Conservation (phyloP, 306 rosid species). For the Acacia crassicarpa region DNA sequence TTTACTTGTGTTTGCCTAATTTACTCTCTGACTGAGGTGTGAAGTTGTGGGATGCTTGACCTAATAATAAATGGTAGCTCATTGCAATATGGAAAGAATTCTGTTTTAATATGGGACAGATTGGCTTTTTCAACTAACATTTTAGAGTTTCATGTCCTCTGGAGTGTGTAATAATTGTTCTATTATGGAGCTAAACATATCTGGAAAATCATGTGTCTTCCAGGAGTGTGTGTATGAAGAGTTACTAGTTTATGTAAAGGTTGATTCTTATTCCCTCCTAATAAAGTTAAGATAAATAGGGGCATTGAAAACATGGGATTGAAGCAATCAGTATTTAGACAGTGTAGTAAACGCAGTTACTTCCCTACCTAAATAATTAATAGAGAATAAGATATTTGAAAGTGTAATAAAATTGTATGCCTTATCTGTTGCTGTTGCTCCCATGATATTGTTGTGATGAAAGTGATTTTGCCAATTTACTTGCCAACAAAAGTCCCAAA, state of each 20-base stretch:
- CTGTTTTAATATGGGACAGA: neutral
- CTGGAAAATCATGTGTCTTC: slow-evolving; percentile 1
- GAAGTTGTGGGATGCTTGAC: slow-evolving; percentile 6
- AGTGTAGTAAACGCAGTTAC: neutral
- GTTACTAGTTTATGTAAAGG: neutral
- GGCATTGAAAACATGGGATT: slow-evolving; percentile 1
- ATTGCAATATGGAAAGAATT: neutral
- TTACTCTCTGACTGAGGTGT: slow-evolving; percentile 31
- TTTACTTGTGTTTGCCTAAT: slow-evolving; percentile 30
- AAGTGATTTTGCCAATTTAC: neutral
- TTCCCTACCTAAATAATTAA: neutral
- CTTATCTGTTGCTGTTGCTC: slow-evolving; percentile 7
- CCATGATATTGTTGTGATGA: slow-evolving; percentile 6
- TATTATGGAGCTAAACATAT: slow-evolving; percentile 21
- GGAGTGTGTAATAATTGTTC: neutral
- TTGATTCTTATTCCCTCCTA: neutral
- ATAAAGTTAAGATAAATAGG: neutral
- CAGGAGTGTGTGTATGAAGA: neutral
- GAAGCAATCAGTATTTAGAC: neutral
- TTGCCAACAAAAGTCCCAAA: slow-evolving; percentile 4
- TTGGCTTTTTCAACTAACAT: neutral
- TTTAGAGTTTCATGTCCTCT: slow-evolving; percentile 1
- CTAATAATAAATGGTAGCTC: neutral
- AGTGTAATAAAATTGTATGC: neutral
- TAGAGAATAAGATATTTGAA: neutral